These are phyloP conservation scores for Auriscalpium vulgare DNA, from an alignment of 768 basidiomycete genomes.

Conservation along the genomic window DNA sequence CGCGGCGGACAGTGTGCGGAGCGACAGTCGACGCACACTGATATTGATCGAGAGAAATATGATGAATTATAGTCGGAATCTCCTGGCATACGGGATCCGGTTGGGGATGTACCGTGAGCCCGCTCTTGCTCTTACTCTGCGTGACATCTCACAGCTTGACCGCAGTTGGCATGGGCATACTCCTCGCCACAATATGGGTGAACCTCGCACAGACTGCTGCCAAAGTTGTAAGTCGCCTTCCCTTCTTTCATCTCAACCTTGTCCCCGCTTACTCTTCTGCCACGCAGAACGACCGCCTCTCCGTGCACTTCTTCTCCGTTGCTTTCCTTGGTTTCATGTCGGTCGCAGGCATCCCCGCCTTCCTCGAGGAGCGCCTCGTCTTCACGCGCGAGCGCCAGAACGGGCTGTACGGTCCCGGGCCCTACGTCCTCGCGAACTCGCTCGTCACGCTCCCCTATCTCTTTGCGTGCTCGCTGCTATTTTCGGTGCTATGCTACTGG, in stretches of 20 bases:
- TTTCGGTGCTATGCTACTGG: constrained; percentile 44
- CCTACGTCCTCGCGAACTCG: constrained; percentile 48
- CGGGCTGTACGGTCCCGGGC: constrained; percentile 45
- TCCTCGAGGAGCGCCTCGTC: constrained; percentile 50
- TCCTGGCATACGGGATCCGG: constrained; percentile 51
- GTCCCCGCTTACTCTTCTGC: constrained; percentile 23
- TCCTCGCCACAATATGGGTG: constrained; percentile 44
- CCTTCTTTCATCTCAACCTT: constrained; percentile 5
- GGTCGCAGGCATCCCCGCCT: constrained; percentile 52
- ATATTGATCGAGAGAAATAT: constrained; percentile 39
- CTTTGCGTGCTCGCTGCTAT: constrained; percentile 39
- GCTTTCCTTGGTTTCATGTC: constrained; percentile 52
- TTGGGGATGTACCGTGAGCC: constrained; percentile 44
- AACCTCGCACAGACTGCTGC: constrained; percentile 17
- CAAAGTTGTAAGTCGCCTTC: constrained; percentile 22
- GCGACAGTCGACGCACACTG: constrained; percentile 30
- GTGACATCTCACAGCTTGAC: constrained; percentile 8
- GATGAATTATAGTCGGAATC: constrained; percentile 44
- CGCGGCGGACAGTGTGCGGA: neutral
- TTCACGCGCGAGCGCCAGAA: constrained; percentile 51
- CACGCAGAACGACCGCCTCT: constrained; percentile 38
- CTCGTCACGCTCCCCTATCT: constrained; percentile 47
- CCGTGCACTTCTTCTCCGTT: constrained; percentile 49
- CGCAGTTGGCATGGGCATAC: constrained; percentile 22
- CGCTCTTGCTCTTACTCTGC: constrained; percentile 4